Base-by-base conservation (phyloP, 1,284 basidiomycete genomes). In the Rhodotorula sp. region DNA sequence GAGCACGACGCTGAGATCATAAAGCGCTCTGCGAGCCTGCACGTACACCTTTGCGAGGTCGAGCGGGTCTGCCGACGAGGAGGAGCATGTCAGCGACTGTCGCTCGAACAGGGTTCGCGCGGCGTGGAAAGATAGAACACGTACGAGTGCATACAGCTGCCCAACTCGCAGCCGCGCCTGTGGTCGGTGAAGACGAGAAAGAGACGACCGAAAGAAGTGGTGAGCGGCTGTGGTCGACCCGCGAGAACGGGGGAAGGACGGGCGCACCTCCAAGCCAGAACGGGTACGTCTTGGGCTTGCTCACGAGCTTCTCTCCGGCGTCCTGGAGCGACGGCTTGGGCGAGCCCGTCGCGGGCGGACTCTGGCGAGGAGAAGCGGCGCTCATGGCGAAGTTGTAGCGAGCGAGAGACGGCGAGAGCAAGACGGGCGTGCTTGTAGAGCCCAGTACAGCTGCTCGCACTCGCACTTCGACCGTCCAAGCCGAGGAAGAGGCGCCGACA, bases 1-100 rank as follows among this genome's bases (percentile, higher is more conserved):
- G 58, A 48, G 4, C 23, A 34, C 21, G 14, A 27, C 53, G 7
- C 41, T 25, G 19, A 46, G 23, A n/a, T 34, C 5, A 4, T 8
- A 12, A n/a, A 34, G 48, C 21, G 46, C 12, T 3, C 21, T 34
- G 34, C 34, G 34, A 34, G 34, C 34, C 34, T 34, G 19, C 1
- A 64, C 76, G 41, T 56, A 78, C 77, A 77, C 77, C 62, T 78
- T 78, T 48, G 76, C 74, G 48, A 78, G 61, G 63, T 78, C 77
- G 57, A 78, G 77, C 21, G 77, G 77, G 57, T 78, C 77, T 74
- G 70, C 10, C 12, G 25, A 25, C 27, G 50, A 13, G 23, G 7
- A 16, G 25, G 61, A 9, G 13, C 44, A n/a, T 45, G 55, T 64
- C 59, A 69, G 68, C 59, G n/a, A 25, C 19, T 45, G 23, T 9